Base-by-base conservation (phyloP, 78 protist genomes). In the Bodo saltans region DNA sequence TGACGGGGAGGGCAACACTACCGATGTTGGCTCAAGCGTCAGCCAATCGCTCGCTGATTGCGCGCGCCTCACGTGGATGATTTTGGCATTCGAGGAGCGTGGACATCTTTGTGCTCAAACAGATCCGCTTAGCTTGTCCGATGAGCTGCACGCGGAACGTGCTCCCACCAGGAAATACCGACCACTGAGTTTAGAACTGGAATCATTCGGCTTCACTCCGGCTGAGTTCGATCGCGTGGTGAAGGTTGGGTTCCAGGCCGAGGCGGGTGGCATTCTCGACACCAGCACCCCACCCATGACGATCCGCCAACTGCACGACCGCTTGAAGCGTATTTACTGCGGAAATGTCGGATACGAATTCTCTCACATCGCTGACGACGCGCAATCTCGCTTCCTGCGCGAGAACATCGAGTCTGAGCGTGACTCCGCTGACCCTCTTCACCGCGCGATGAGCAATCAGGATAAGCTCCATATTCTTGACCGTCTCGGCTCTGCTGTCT, bases 301-400 rank as follows among this genome's bases (percentile, higher is more conserved):
- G 40, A 38, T 88, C 25, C n/a, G 72, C 34, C 72, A 79, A 34
- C 0, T 91, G 34, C 0, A 87, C 68, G 72, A 0, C 35, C 38
- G 68, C 68, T 75, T 84, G 73, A 33, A 37, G 72, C 3, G 23
- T 26, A 35, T 52, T 68, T 90, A 87, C 85, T 32, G 79, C 60
- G 41, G 60, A 4, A 42, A 53, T 30, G 27, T 90, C 30, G 90
- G 90, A 47, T 78, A 60, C 71, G 93, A 90, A 82, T 90, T 42
- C 79, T 70, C 73, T 75, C 92, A 84, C 82, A 84, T 88, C 72
- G 17, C 42, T 35, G 86, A 88, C 83, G 47, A 29, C 33, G 70
- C 76, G 60, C 81, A 68, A 32, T 74, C 28, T 28, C 39, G 1
- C 33, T 60, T 30, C 53, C 40, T 72, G 33, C 3, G 8, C 30